Conservation (phyloP, 1,284 basidiomycete genomes). For the Trametes sp. region DNA sequence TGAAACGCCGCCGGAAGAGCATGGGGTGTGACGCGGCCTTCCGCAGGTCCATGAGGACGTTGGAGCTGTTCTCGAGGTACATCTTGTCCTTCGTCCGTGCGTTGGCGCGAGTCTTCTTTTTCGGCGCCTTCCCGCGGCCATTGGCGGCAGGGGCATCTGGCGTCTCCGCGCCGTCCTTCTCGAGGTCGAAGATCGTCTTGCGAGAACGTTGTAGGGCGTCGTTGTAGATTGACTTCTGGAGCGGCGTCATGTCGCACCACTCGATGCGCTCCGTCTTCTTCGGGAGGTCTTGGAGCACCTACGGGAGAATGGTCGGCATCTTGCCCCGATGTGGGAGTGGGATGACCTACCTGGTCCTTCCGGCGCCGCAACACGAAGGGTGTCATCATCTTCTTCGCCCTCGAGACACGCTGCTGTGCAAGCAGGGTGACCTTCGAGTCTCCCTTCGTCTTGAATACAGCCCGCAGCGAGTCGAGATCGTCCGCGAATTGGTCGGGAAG, state of each 20-base stretch:
- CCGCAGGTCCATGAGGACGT: conserved; percentile 95
- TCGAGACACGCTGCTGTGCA: conserved; percentile 88
- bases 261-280: conserved; percentile 93
- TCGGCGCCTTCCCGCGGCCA: conserved; percentile 46
- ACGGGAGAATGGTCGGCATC: too few relatives aligned
- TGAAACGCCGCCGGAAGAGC: conserved; percentile 89
- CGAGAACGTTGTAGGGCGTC: conserved; percentile 87
- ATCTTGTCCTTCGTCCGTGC: conserved; percentile 68
- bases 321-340: too few relatives aligned
- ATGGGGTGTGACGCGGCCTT: conserved; percentile 98
- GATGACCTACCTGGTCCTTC: conserved; percentile 95
- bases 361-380: conserved; percentile 96
- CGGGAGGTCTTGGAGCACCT: conserved; percentile 94
- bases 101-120: conserved; percentile 57
- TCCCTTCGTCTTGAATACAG: conserved; percentile 97
- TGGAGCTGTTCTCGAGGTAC: conserved; percentile 81
- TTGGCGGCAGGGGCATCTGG: conserved; percentile 40
- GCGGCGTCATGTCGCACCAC: conserved; percentile 91
- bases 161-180: conserved; percentile 47
- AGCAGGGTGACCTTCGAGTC: conserved; percentile 88
- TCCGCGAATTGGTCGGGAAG: conserved; percentile 89
- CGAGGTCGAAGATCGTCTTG: conserved; percentile 77
- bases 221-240: conserved; percentile 87
- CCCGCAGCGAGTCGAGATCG: conserved; percentile 79
- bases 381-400: conserved; percentile 99